Evolutionary conservation across 1,139 yeast genomes (phyloP), one percentile per base, ranked within the genome.

Genomic region (Nakaseomyces bracarensis): DNA sequence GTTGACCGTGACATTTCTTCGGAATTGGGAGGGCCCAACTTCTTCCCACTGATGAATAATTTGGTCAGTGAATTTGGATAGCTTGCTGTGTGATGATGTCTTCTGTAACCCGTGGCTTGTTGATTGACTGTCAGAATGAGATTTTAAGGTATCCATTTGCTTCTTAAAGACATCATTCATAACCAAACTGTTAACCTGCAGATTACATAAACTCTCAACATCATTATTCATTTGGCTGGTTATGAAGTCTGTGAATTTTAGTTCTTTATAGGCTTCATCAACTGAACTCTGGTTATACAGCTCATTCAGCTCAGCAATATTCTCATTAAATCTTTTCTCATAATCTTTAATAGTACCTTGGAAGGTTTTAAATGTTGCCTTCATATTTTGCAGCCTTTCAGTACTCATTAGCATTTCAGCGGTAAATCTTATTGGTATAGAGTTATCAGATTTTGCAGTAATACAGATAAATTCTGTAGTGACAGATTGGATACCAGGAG

Each of bases 381-480:
- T 47, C 20, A 51, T 42, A 14, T 39, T 38, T 9, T 43, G 39
- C 23, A 55, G 30, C 37, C 49, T 48, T 6, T 45, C 51, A 18
- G 47, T 35, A 15, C 44, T 43, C 39, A 48, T 33, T 13, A 61
- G 46, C 28, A 58, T 38, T 22, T 55, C 49, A 1, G 57, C 44
- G 36, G 60, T 59, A 33, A 63, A 42, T 8, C 58, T 54, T 10
- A 63, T 48, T 1, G 67, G 67, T 26, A 62, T 54, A 1, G 61
- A 52, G 36, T 54, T 52, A 8, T 58, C 57, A 2, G 67, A 57
- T 8, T 55, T 49, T 3, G 55, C 43, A 4, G 63, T 57, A 18
- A 57, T 51, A 10, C 53, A 50, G 5, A 52, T 36, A 11, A 56
- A 46, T 14, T 53, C 54, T 3, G 57, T 52, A 7, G 54, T 47